A percentile compares a stretch with the other conserved stretches of the same genome.
These are phyloP conservation scores for Podosphaera aphanis DNA, from an alignment of 2,329 filamentous ascomycete species.

Conservation along the genomic window DNA sequence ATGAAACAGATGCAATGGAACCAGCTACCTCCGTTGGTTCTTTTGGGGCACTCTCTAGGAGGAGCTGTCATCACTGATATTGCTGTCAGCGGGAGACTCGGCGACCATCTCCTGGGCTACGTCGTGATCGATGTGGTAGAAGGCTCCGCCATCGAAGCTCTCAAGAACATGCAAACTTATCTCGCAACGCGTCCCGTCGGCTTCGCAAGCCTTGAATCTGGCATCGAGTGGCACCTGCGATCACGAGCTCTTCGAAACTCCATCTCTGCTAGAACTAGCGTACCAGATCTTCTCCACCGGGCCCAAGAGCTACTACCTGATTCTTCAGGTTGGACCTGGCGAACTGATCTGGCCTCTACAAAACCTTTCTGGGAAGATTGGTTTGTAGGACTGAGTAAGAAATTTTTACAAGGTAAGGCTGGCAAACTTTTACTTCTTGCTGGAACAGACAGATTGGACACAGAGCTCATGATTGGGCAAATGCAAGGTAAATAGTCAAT, in stretches of 20 bases:
- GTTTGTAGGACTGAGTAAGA: slow-evolving; percentile 71
- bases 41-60: slow-evolving; percentile 81
- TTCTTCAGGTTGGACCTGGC: slow-evolving; percentile 43
- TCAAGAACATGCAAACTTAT: slow-evolving; percentile 86
- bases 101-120: slow-evolving; percentile 52
- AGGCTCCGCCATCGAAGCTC: slow-evolving; percentile 79
- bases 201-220: slow-evolving; percentile 55
- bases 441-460: slow-evolving; percentile 74
- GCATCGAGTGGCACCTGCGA: slow-evolving; percentile 83
- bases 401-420: slow-evolving; percentile 61
- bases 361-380: slow-evolving; percentile 86
- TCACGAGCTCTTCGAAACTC: slow-evolving; percentile 69
- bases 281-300: slow-evolving; percentile 48
- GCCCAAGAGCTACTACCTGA: slow-evolving; percentile 19
- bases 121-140: slow-evolving; percentile 89
- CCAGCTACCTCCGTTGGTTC: slow-evolving; percentile 46
- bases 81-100: slow-evolving; percentile 43
- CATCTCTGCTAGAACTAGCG: slow-evolving; percentile 64
- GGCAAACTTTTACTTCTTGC: slow-evolving; percentile 71
- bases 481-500: slow-evolving; percentile 53
- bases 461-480: slow-evolving; percentile 80
- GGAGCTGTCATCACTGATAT: slow-evolving; percentile 77
- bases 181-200: slow-evolving; percentile 56
- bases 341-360: slow-evolving; percentile 61
- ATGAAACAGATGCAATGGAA: slow-evolving; percentile 48